Evolutionary conservation across 331 rosid species (phyloP), one percentile per base, ranked within the genome.

Genomic region (Erythrophleum ivorense): DNA sequence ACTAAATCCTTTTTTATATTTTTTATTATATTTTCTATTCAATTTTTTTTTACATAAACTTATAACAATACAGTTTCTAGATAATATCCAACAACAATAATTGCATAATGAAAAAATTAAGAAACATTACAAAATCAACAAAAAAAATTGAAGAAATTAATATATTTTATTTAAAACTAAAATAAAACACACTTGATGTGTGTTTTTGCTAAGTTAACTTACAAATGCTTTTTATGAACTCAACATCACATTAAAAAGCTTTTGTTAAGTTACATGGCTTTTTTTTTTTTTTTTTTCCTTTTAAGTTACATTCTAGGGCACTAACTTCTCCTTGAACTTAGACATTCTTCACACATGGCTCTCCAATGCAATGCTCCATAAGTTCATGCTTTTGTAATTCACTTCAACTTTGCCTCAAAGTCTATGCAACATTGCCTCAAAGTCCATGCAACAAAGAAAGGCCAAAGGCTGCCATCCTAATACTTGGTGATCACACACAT

Each of bases 251-350:
- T 77, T 64, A 64, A 73, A 24, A 78, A 76, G 69, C 50, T 63
- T 14, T 54, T n/a, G 2, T 2, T 33, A 50, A 50, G 71, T 34
- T 21, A 45, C 6, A 36, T 7, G 62, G 40, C n/a, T 12, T 75
- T 50, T 73, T 53, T 9, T 21, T 19, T 33, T 12, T 75, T 50
- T 73, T 53, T 9, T 21, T 19, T 33, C 14, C 14, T 31, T 24
- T 6, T 41, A 10, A 66, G 33, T 77, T 41, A 38, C 55, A 69
- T 40, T 11, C 13, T 21, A 67, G 40, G 62, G 0, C 38, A 31
- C 12, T 57, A 57, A 52, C 31, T 52, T 53, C 33, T 63, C 88
- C 93, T 83, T 77, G 63, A 65, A n/a, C 48, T 38, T 1, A 64
- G 2, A 53, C 34, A 9, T 29, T 41, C 79, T 8, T 1, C 9